phyloP scores from a whole-genome alignment of 306 rosid genomes.

The Malus fusca region DNA sequence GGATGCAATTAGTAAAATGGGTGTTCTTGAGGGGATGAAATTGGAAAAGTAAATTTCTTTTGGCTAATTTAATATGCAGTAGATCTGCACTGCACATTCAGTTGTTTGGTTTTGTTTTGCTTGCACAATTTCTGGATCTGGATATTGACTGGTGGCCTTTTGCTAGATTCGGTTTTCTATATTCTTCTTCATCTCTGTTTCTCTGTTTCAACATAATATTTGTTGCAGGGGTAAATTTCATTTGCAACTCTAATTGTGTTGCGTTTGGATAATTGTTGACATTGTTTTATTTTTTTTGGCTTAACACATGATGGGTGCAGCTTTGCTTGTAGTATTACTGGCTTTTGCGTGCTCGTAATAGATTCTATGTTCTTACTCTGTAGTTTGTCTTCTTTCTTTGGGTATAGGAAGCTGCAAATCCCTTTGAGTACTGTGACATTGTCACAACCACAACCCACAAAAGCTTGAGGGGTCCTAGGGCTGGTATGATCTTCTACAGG shows the following conservation, averaged over 20 bases:
- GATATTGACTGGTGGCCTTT: background rate
- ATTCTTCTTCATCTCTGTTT: background rate
- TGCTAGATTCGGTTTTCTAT: background rate
- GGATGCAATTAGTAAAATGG: background rate
- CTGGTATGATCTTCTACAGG: slow-evolving; percentile 91
- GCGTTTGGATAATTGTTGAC: background rate
- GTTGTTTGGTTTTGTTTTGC: background rate
- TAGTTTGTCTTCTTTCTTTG: background rate
- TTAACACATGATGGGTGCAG: background rate
- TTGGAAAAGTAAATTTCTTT: background rate
- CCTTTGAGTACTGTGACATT: slow-evolving; percentile 79
- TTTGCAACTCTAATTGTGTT: background rate
- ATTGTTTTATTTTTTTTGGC: background rate
- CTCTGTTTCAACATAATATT: background rate
- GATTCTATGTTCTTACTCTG: background rate
- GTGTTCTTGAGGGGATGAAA: background rate
- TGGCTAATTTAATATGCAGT: background rate
- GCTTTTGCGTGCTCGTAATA: background rate
- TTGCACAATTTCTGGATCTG: background rate
- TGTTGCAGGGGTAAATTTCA: background rate
- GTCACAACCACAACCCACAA: slow-evolving; percentile 94
- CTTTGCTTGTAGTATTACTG: background rate
- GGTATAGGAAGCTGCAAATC: slow-evolving; percentile 72
- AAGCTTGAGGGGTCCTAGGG: slow-evolving; percentile 93
- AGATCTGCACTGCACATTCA: background rate